phyloP scores from a whole-genome alignment of 768 basidiomycete genomes.

The Russula olivacea region DNA sequence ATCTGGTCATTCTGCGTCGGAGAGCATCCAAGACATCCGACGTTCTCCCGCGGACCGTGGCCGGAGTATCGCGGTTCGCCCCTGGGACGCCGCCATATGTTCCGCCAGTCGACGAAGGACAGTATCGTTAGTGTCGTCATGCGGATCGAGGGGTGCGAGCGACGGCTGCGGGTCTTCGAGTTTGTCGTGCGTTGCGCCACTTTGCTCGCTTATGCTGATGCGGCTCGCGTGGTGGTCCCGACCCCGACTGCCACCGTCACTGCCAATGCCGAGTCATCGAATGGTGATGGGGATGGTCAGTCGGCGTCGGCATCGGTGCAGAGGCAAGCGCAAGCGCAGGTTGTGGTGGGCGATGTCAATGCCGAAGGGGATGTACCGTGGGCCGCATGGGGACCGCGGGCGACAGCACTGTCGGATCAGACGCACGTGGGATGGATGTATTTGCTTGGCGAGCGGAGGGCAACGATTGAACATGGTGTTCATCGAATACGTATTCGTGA shows the following conservation, averaged over 20 bases:
- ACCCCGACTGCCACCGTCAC: background rate
- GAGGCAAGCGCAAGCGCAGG: background rate
- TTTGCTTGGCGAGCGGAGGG: slow-evolving; percentile 2
- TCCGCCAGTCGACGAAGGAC: background rate
- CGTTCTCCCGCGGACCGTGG: slow-evolving; percentile 1
- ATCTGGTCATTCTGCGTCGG: background rate
- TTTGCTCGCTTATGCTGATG: background rate
- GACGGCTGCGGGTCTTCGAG: background rate
- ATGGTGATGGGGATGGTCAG: background rate
- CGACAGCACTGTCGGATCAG: slow-evolving; percentile 6
- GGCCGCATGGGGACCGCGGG: slow-evolving; percentile 4
- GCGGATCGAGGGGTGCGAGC: background rate
- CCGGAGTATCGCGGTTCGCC: background rate
- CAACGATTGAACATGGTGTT: background rate
- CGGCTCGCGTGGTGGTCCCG: background rate
- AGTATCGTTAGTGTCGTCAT: slow-evolving; percentile 3
- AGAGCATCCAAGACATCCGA: background rate
- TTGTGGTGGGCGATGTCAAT: background rate
- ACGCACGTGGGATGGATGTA: background rate
- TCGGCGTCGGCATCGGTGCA: background rate
- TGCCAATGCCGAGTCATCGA: background rate
- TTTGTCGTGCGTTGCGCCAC: background rate
- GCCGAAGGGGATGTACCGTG: background rate
- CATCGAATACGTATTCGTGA: slow-evolving; percentile 5
- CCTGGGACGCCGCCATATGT: background rate